phyloP scores from a whole-genome alignment of 1,139 yeast genomes.

The Petasospora rhodanensis region DNA sequence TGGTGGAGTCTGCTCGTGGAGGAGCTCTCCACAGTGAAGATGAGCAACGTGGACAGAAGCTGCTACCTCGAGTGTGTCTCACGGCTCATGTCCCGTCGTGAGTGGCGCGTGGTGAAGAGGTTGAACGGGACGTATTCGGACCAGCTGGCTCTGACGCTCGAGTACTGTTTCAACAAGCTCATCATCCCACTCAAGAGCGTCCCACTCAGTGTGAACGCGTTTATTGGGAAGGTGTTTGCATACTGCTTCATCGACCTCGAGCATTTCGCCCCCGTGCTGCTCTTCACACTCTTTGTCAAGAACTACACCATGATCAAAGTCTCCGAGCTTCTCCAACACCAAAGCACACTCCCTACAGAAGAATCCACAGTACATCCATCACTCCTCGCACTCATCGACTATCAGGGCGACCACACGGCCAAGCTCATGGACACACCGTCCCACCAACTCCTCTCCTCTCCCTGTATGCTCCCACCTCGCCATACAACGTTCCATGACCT shows the following conservation, averaged over 20 bases:
- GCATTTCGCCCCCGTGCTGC: slow-evolving; percentile 55
- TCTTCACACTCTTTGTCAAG: slow-evolving; percentile 56
- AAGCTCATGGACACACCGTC: slow-evolving; percentile 1
- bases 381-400: slow-evolving; percentile 14
- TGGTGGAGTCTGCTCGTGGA: slow-evolving; percentile 19
- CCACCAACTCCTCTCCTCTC: slow-evolving; percentile 6
- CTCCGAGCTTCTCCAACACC: not conserved
- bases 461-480: slow-evolving; percentile 23
- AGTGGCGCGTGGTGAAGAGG: slow-evolving; percentile 45
- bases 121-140: slow-evolving; percentile 27
- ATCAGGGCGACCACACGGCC: slow-evolving; percentile 15
- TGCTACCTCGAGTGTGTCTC: slow-evolving; percentile 75
- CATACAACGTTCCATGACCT: slow-evolving; percentile 13
- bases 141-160: slow-evolving; percentile 49
- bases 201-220: slow-evolving; percentile 61
- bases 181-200: slow-evolving; percentile 51
- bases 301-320: slow-evolving; percentile 18
- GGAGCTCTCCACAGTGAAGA: slow-evolving; percentile 25
- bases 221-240: slow-evolving; percentile 78
- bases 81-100: slow-evolving; percentile 56
- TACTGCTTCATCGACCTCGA: slow-evolving; percentile 58
- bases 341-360: not conserved
- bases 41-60: slow-evolving; percentile 52
- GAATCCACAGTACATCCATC: slow-evolving; percentile 1
- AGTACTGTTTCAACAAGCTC: slow-evolving; percentile 40